Evolutionary conservation across 1,284 basidiomycete genomes (phyloP).

Genomic region (Cryptococcus deneoformans): DNA sequence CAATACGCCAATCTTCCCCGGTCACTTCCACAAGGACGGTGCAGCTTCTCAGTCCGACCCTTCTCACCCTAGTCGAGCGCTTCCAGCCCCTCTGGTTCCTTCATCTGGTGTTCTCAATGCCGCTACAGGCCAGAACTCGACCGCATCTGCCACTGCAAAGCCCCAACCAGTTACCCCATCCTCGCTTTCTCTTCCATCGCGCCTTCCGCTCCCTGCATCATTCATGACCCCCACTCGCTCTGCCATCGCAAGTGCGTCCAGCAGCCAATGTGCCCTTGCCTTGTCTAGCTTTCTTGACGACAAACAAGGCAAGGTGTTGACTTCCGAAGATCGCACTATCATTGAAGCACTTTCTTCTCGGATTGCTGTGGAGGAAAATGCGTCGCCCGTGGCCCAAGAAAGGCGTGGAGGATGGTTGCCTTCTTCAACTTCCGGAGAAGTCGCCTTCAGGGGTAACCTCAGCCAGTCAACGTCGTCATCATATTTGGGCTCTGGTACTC

Average conservation of each 20-base stretch:
- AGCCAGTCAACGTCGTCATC: not conserved
- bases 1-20: not conserved
- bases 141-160: too few species aligned
- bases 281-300: conserved; percentile 34
- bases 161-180: too few species aligned
- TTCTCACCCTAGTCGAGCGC: too few species aligned
- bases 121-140: too few species aligned
- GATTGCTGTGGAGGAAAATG: not conserved
- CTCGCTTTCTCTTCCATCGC: not conserved
- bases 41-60: not conserved
- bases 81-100: too few species aligned
- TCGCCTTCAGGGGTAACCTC: not conserved
- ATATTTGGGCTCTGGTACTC: not conserved
- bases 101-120: too few species aligned
- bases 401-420: conserved; percentile 8
- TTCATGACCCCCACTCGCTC: not conserved
- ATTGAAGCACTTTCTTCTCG: conserved; percentile 29
- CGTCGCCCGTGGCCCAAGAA: not conserved
- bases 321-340: conserved; percentile 28
- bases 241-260: not conserved
- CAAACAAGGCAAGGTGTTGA: conserved; percentile 27
- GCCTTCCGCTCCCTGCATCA: not conserved
- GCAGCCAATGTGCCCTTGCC: conserved; percentile 21
- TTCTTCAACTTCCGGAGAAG: conserved; percentile 13
- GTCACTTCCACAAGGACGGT: not conserved